Conservation (phyloP, 2,329 filamentous ascomycete genomes). For the Botryotinia globosa region DNA sequence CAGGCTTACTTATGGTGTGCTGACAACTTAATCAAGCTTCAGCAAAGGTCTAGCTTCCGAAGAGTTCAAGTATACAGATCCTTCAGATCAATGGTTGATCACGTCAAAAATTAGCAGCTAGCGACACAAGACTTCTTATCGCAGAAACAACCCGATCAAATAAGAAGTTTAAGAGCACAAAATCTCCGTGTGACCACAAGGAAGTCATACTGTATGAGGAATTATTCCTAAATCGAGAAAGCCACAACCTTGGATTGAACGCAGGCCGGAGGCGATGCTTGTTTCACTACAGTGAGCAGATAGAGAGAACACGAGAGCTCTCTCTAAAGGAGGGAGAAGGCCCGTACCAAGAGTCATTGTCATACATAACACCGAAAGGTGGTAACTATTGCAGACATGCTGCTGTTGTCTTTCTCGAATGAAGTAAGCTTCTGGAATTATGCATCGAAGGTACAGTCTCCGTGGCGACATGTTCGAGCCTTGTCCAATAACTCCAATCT, state of each 20-base stretch:
- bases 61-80: not conserved
- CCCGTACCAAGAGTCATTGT: not conserved
- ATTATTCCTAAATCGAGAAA: not conserved
- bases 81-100: not conserved
- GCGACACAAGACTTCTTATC: not conserved
- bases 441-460: conserved; percentile 8
- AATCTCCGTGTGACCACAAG: not conserved
- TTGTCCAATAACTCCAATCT: not conserved
- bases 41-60: not conserved
- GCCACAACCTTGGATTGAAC: not conserved
- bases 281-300: not conserved
- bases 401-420: not conserved
- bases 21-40: not conserved
- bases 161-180: not conserved
- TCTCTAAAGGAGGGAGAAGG: not conserved
- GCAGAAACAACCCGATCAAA: not conserved
- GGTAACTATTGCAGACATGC: conserved; percentile 2
- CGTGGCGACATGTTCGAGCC: conserved; percentile 8
- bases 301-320: not conserved
- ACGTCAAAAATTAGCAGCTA: conserved; percentile 1
- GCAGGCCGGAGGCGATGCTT: not conserved
- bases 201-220: not conserved
- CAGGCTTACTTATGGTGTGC: not conserved
- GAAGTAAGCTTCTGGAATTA: conserved; percentile 11
- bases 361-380: not conserved